Conservation (phyloP, 1,284 basidiomycete genomes). For the Heterobasidion parviporum region DNA sequence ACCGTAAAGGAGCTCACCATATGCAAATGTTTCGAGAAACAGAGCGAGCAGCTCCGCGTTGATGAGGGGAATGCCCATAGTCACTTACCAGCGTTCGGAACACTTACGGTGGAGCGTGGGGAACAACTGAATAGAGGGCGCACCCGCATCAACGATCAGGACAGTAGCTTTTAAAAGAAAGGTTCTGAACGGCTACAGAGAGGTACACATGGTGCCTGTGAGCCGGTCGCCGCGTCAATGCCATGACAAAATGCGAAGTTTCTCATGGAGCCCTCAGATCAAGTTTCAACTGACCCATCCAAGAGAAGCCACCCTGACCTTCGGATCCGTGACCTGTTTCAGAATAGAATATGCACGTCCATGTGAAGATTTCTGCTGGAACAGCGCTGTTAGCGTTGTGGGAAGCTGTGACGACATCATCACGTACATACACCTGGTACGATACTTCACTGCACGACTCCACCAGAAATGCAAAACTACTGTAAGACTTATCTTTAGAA, state of each 20-base stretch:
- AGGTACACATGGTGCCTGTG: background rate
- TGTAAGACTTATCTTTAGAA: too few relatives aligned
- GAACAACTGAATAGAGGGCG: background rate
- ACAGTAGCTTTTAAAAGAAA: background rate
- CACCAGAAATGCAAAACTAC: too few relatives aligned
- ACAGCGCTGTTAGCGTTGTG: background rate
- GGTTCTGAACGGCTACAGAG: background rate
- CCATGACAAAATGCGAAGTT: background rate
- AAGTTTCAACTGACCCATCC: background rate
- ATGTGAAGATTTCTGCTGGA: background rate
- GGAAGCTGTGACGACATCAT: background rate
- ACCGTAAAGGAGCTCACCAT: background rate
- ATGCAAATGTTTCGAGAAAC: background rate
- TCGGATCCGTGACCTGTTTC: background rate
- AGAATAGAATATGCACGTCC: background rate
- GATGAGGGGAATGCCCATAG: background rate
- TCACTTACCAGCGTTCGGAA: background rate
- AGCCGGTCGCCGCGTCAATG: background rate
- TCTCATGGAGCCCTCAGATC: background rate
- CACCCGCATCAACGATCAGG: background rate
- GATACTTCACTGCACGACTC: background rate
- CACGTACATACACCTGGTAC: background rate
- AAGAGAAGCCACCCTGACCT: background rate
- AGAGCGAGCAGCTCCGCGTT: conserved; percentile 1
- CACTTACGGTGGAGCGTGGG: background rate